Conservation (phyloP, 352 stramenopile genomes). For the Phytophthora sansomeana region DNA sequence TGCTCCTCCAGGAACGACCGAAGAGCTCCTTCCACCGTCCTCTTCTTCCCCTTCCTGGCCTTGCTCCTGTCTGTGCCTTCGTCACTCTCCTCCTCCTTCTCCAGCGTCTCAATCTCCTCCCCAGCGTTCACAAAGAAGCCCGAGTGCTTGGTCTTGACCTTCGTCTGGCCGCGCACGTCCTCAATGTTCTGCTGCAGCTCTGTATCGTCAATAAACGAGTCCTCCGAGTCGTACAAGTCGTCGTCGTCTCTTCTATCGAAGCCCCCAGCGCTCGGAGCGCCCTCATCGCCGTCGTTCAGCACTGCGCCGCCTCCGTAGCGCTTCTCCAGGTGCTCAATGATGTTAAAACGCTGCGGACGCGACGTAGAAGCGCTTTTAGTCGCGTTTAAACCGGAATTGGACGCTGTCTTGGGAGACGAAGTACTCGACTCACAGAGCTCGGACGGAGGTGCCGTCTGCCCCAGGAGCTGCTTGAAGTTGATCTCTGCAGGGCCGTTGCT, state of each 20-base stretch:
- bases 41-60: constrained; percentile 57
- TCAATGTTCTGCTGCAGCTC: constrained; percentile 90
- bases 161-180: constrained; percentile 72
- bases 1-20: constrained; percentile 74
- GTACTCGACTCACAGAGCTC: neutral
- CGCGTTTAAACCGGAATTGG: neutral
- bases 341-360: constrained; percentile 73
- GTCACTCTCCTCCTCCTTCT: constrained; percentile 30
- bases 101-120: constrained; percentile 86
- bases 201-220: constrained; percentile 89
- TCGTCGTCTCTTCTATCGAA: constrained; percentile 74
- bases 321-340: constrained; percentile 89
- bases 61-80: constrained; percentile 11
- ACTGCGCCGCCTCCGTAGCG: constrained; percentile 79
- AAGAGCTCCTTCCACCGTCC: constrained; percentile 53
- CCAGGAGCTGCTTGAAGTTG: constrained; percentile 76
- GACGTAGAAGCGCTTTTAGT: neutral
- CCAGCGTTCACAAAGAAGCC: constrained; percentile 91
- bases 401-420: neutral
- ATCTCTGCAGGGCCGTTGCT: constrained; percentile 61
- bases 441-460: constrained; percentile 19
- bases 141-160: constrained; percentile 86
- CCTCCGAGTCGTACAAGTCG: constrained; percentile 89
- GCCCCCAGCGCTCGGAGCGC: constrained; percentile 21
- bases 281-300: constrained; percentile 48